Base-by-base conservation (phyloP, 164 flowering plant species). In the Brasenia schreberi region DNA sequence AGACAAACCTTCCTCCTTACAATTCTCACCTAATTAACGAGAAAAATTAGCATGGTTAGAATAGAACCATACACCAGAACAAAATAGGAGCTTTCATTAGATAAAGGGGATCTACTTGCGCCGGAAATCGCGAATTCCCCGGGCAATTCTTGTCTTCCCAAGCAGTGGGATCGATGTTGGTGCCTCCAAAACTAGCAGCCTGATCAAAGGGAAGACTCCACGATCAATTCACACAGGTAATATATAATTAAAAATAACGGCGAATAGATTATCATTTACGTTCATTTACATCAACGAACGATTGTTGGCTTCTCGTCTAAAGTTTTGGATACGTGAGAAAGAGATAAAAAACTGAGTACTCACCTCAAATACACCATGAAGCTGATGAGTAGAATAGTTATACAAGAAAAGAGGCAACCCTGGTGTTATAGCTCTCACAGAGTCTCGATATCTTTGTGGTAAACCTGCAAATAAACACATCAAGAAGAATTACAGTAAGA, bases 311-410 rank as follows among this genome's bases (percentile, higher is more conserved):
- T 4, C 18, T 18, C 63, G 5, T 18, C 23, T 58, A 58, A 61
- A 61, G 33, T 18, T 10, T 49, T 9, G 4, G 33, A 18, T 18
- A 10, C 19, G 18, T 61, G 63, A 61, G 10, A 18, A 61, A 7
- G 18, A 10, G 12, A 14, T 7, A 3, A 4, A 61, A 23, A 61
- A 11, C 14, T 9, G 62, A 65, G 19, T 7, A 75, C 82, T 45
- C 70, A 92, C 98, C 97, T 93, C 98, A 73, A 85, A 93, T 67
- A 93, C 68, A 64, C 98, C 98, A 81, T 93, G 97, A 68, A 93
- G 97, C 73, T 93, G 98, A 79, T 93, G 98, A 69, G 98, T 93
- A 63, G 98, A 88, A 76, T 93, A 93, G 81, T 93, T 93, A 84
- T 93, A 93, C 33, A 93, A 90, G 77, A 93, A 93, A 58, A 93